Evolutionary conservation across 2,329 filamentous ascomycete genomes (phyloP).

Genomic region (Phialophora verrucosa): DNA sequence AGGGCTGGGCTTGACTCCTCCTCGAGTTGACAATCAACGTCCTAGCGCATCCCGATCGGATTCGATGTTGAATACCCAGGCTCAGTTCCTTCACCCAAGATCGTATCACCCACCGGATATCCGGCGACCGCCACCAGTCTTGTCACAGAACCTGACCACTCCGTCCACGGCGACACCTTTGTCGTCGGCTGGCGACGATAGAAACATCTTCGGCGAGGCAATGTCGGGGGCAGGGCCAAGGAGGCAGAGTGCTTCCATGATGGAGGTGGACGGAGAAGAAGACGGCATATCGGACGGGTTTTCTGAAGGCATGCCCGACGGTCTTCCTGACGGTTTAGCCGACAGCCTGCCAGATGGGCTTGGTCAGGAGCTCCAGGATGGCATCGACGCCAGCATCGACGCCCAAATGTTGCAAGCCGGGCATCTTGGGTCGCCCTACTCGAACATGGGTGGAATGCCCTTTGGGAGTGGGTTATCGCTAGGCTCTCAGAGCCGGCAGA

Average conservation of each 20-base stretch:
- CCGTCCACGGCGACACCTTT: slow-evolving; percentile 16
- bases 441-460: slow-evolving; percentile 8
- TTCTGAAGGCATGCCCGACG: not conserved
- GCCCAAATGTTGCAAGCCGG: slow-evolving; percentile 23
- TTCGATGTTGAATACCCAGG: slow-evolving; percentile 14
- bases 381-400: slow-evolving; percentile 17
- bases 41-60: slow-evolving; percentile 20
- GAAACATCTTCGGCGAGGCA: slow-evolving; percentile 9
- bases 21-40: slow-evolving; percentile 20
- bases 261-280: slow-evolving; percentile 7
- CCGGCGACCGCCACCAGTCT: slow-evolving; percentile 13
- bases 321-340: not conserved
- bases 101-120: slow-evolving; percentile 31
- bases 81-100: slow-evolving; percentile 1
- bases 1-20: slow-evolving; percentile 30
- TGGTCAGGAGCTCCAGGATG: slow-evolving; percentile 8
- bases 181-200: slow-evolving; percentile 6
- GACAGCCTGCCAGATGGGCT: not conserved
- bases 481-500: not conserved
- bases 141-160: slow-evolving; percentile 6
- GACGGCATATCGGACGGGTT: slow-evolving; percentile 7
- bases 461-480: slow-evolving; percentile 9
- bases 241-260: not conserved
- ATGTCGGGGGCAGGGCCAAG: slow-evolving; percentile 6
- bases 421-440: slow-evolving; percentile 12